These are phyloP conservation scores for Naganishia vishniacii DNA, from an alignment of 768 basidiomycete genomes.

Conservation along the genomic window DNA sequence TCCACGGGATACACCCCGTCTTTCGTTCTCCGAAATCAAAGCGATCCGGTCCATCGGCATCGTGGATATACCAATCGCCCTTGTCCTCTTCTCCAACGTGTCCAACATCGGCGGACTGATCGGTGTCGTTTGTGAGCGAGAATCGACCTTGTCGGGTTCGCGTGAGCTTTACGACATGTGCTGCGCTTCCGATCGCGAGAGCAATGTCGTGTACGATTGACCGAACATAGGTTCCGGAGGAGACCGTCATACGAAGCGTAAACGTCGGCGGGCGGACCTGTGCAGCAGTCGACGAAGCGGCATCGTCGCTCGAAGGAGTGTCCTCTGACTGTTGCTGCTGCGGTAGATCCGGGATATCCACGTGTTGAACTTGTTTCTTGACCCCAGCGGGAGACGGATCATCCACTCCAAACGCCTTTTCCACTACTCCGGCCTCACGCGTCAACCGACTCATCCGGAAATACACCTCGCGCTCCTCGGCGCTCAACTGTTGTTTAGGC, in stretches of 20 bases:
- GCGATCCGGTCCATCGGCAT: slow-evolving; percentile 21
- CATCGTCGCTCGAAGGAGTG: slow-evolving; percentile 26
- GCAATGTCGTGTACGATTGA: slow-evolving; percentile 92
- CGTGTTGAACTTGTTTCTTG: not conserved
- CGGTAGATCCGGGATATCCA: slow-evolving; percentile 31
- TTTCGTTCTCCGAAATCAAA: slow-evolving; percentile 48
- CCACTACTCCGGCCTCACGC: slow-evolving; percentile 27
- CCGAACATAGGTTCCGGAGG: slow-evolving; percentile 93
- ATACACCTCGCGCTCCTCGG: slow-evolving; percentile 65
- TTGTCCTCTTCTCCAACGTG: slow-evolving; percentile 17
- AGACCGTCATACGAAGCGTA: slow-evolving; percentile 84
- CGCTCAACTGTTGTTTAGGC: slow-evolving; percentile 66
- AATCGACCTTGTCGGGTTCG: slow-evolving; percentile 86
- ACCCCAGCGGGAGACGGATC: too few relatives aligned
- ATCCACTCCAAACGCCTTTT: slow-evolving; percentile 9
- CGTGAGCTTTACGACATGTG: slow-evolving; percentile 85
- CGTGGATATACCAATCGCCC: slow-evolving; percentile 17
- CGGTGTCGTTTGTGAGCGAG: slow-evolving; percentile 30
- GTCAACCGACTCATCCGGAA: slow-evolving; percentile 57
- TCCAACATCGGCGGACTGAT: slow-evolving; percentile 14
- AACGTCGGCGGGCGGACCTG: slow-evolving; percentile 63
- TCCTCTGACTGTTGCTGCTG: not conserved
- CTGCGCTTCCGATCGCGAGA: slow-evolving; percentile 73
- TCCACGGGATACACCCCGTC: slow-evolving; percentile 52
- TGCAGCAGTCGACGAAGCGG: slow-evolving; percentile 32